phyloP scores from a whole-genome alignment of 148 eudicot genomes.

The Pouteria glomerata region DNA sequence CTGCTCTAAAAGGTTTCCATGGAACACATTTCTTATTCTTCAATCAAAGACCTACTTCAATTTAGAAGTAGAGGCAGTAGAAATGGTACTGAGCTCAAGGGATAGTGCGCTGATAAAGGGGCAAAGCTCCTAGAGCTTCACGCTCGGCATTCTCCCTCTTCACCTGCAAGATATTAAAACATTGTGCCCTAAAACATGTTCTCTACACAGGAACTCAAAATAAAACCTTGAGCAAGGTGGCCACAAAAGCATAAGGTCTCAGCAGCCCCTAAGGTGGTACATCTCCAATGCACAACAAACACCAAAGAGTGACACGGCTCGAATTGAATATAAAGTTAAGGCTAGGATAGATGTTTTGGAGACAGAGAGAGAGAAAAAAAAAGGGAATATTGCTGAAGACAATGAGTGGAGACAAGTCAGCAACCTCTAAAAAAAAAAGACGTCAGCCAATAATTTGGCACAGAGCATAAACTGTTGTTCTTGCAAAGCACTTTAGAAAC shows the following conservation, averaged over 20 bases:
- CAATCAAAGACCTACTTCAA: neutral
- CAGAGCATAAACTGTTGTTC: no score
- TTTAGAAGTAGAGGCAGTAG: constrained; percentile 16
- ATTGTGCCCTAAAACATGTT: neutral
- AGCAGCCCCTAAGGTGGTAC: neutral
- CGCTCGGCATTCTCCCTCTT: constrained; percentile 39
- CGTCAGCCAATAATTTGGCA: no score
- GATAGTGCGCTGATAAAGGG: constrained; percentile 37
- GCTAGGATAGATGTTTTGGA: no score
- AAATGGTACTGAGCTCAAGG: constrained; percentile 24
- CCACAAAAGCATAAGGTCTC: neutral
- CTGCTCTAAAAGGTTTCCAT: neutral
- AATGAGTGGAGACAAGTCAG: no score
- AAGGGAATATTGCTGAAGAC: no score
- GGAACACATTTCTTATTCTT: neutral
- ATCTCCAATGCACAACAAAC: neutral
- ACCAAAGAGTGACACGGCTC: no score
- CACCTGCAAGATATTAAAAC: constrained; percentile 23
- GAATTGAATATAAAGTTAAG: no score
- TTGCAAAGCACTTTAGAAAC: no score
- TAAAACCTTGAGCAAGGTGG: neutral
- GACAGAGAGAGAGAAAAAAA: no score
- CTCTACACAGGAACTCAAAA: neutral
- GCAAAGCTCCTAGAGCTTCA: constrained; percentile 47
- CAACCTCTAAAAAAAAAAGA: no score